A percentile compares a stretch with the other conserved stretches of the same genome.
phyloP scores from a whole-genome alignment of 2,329 filamentous ascomycete species.

The Diaporthe sp. region DNA sequence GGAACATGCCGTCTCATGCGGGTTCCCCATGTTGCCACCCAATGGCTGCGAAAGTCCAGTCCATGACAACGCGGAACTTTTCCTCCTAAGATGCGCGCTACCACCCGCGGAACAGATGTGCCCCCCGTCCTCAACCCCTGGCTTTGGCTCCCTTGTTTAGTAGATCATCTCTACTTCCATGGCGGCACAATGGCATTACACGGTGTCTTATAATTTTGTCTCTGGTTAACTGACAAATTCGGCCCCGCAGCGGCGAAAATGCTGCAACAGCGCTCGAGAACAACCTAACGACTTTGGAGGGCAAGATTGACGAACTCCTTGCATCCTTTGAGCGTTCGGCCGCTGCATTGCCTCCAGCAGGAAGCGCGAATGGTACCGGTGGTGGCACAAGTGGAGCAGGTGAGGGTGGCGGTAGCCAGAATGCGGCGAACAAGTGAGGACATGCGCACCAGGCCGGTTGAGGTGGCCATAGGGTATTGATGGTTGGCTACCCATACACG shows the following conservation, averaged over 20 bases:
- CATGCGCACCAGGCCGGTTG: not conserved
- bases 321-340: constrained; percentile 58
- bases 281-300: constrained; percentile 66
- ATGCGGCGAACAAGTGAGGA: constrained; percentile 15
- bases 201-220: not conserved
- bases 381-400: not conserved
- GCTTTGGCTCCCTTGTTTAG: constrained; percentile 22
- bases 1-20: constrained; percentile 18
- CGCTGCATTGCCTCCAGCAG: not conserved
- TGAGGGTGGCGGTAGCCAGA: not conserved
- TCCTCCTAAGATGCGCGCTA: constrained; percentile 5
- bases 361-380: constrained; percentile 20
- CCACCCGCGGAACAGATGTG: not conserved
- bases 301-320: constrained; percentile 68
- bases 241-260: constrained; percentile 63
- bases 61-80: constrained; percentile 18
- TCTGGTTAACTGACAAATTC: not conserved
- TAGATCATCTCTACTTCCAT: not conserved
- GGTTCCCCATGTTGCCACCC: not conserved
- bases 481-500: not conserved
- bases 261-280: constrained; percentile 67
- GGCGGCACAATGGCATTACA: not conserved
- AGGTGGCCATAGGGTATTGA: not conserved
- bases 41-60: not conserved
- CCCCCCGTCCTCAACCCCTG: not conserved